Evolutionary conservation across 805 yeast species (phyloP).

Genomic region (Teunomyces lycoperdinae): DNA sequence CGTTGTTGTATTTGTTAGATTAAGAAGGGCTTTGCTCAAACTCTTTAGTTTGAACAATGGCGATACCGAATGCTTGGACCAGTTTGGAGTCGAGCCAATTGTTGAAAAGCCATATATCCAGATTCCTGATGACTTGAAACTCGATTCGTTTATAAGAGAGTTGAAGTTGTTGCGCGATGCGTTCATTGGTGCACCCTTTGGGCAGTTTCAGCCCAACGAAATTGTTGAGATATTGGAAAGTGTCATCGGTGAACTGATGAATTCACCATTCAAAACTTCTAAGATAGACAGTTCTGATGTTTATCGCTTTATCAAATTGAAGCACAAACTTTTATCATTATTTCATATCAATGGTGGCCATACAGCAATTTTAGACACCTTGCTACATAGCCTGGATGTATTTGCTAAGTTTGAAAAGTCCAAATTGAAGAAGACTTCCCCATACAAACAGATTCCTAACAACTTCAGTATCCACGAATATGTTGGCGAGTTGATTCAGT

Average conservation of each 20-base stretch:
- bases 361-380: conserved; percentile 54
- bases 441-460: conserved; percentile 32
- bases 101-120: conserved; percentile 10
- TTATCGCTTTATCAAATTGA: conserved; percentile 13
- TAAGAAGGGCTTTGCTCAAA: conserved; percentile 3
- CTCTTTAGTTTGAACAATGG: conserved; percentile 8
- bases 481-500: conserved; percentile 24
- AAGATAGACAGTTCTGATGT: conserved; percentile 12
- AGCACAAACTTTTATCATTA: conserved; percentile 20
- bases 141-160: conserved; percentile 15
- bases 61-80: conserved; percentile 7
- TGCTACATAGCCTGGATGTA: conserved; percentile 44
- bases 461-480: conserved; percentile 33
- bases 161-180: conserved; percentile 16
- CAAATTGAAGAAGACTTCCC: neutral
- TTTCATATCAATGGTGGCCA: conserved; percentile 56
- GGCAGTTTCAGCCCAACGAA: conserved; percentile 8
- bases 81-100: neutral
- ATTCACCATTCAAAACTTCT: conserved; percentile 11
- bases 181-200: conserved; percentile 6
- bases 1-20: conserved; percentile 5
- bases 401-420: conserved; percentile 16
- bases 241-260: conserved; percentile 14
- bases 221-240: conserved; percentile 14
- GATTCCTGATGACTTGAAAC: conserved; percentile 18